Percentiles rank a stretch among this genome's conserved stretches.
Conservation (phyloP, 805 yeast genomes). For the Lachancea mirantina region DNA sequence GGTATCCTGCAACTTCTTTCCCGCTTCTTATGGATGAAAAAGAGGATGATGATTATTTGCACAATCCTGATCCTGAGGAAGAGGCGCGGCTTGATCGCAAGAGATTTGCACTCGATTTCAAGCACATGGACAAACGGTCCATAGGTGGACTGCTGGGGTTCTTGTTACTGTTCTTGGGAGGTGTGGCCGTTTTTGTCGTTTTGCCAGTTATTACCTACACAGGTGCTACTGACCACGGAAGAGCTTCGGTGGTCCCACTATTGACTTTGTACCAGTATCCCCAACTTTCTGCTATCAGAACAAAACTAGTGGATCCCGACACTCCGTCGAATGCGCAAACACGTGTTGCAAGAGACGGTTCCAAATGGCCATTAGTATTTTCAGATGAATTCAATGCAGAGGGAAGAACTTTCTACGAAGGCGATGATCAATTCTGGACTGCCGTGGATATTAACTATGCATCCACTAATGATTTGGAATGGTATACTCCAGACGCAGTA, state of each 20-base stretch:
- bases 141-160: slow-evolving; percentile 57
- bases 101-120: slow-evolving; percentile 57
- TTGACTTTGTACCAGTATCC: slow-evolving; percentile 48
- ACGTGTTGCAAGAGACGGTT: slow-evolving; percentile 52
- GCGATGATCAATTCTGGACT: slow-evolving; percentile 88
- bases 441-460: slow-evolving; percentile 79
- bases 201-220: slow-evolving; percentile 81
- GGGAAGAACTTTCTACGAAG: slow-evolving; percentile 84
- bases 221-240: slow-evolving; percentile 43
- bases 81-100: slow-evolving; percentile 81
- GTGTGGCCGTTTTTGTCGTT: slow-evolving; percentile 61
- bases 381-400: slow-evolving; percentile 87
- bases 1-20: slow-evolving; percentile 88
- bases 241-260: slow-evolving; percentile 29
- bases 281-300: slow-evolving; percentile 44
- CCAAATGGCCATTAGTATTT: slow-evolving; percentile 69
- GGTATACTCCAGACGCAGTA: slow-evolving; percentile 92
- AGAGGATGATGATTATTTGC: slow-evolving; percentile 91
- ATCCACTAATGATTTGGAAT: slow-evolving; percentile 85
- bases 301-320: slow-evolving; percentile 52
- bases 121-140: slow-evolving; percentile 57
- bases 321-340: slow-evolving; percentile 47
- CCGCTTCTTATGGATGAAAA: slow-evolving; percentile 88
- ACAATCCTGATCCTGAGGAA: slow-evolving; percentile 91
- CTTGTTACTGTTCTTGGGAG: slow-evolving; percentile 50